Percentiles rank a stretch among this genome's conserved stretches.
Evolutionary conservation across 768 basidiomycete species (phyloP).

Genomic region (Naematelia encephala): DNA sequence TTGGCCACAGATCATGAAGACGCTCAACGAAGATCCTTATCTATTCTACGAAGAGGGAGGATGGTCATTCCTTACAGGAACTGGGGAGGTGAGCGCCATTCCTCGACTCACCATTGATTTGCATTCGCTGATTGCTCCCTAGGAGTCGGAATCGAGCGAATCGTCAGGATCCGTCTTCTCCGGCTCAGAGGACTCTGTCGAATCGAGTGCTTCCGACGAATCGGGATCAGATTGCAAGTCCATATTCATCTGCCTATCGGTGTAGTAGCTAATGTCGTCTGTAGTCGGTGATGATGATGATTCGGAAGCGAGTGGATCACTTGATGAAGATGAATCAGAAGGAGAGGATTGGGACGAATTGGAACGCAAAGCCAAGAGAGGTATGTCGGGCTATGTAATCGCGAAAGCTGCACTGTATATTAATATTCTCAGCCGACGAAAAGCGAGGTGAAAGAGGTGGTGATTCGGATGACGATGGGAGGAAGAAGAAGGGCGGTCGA

Average conservation of each 20-base stretch:
- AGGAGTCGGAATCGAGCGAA: slow-evolving; percentile 49
- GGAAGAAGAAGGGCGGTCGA: slow-evolving; percentile 43
- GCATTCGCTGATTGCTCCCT: background rate
- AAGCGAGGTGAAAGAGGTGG: slow-evolving; percentile 52
- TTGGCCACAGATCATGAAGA: slow-evolving; percentile 98
- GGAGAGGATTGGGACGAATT: slow-evolving; percentile 97
- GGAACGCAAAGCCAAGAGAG: slow-evolving; percentile 85
- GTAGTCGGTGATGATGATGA: slow-evolving; percentile 40
- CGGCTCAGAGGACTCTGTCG: slow-evolving; percentile 52
- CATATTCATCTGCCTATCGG: slow-evolving; percentile 47
- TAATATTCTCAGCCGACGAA: slow-evolving; percentile 53
- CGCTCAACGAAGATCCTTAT: slow-evolving; percentile 89
- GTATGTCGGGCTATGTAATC: slow-evolving; percentile 51
- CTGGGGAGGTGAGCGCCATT: slow-evolving; percentile 61
- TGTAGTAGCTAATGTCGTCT: slow-evolving; percentile 50
- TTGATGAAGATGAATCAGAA: slow-evolving; percentile 49
- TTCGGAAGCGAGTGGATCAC: slow-evolving; percentile 37
- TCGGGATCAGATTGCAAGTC: slow-evolving; percentile 64
- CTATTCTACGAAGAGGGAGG: slow-evolving; percentile 97
- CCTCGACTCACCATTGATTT: background rate
- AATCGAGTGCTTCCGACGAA: slow-evolving; percentile 52
- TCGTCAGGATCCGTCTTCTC: slow-evolving; percentile 49
- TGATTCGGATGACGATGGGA: slow-evolving; percentile 43
- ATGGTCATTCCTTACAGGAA: slow-evolving; percentile 79
- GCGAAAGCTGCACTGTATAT: background rate